These are phyloP conservation scores for Santalum album DNA, from an alignment of 164 flowering plant species.

Conservation along the genomic window DNA sequence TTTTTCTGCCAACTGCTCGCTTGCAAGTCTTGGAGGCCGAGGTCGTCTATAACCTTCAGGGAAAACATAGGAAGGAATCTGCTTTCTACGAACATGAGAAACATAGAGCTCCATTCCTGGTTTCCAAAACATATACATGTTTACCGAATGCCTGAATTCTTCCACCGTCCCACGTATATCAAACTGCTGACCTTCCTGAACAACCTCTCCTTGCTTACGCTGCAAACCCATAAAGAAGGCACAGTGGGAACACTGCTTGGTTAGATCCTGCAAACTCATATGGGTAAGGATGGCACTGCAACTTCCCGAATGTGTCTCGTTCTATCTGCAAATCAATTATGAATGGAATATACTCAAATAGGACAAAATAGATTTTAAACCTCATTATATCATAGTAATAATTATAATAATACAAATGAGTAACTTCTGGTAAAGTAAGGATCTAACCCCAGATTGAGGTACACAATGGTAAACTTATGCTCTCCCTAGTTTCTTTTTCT, in stretches of 20 bases:
- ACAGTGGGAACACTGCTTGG: constrained; percentile 63
- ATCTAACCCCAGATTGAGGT: too few species aligned
- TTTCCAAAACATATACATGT: constrained; percentile 72
- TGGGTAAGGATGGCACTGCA: constrained; percentile 97
- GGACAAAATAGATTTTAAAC: too few species aligned
- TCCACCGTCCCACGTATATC: constrained; percentile 92
- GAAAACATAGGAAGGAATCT: constrained; percentile 71
- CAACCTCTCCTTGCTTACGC: constrained; percentile 63
- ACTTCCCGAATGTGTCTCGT: constrained; percentile 77
- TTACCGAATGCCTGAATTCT: constrained; percentile 66
- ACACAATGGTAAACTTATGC: too few species aligned
- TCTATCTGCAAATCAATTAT: constrained; percentile 59
- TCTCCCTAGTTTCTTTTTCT: too few species aligned
- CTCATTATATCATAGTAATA: too few species aligned
- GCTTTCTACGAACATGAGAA: constrained; percentile 83
- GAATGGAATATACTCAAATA: too few species aligned
- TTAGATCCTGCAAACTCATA: constrained; percentile 58
- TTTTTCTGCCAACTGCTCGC: constrained; percentile 31
- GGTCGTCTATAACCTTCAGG: constrained; percentile 67
- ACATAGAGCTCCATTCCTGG: constrained; percentile 92
- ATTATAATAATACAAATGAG: too few species aligned
- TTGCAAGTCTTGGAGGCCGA: constrained; percentile 38
- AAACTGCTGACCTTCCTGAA: constrained; percentile 93
- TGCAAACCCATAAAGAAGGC: constrained; percentile 94
- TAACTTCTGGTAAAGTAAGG: too few species aligned